phyloP scores from a whole-genome alignment of 2,329 filamentous ascomycete genomes.

The Cladosporium sp. region DNA sequence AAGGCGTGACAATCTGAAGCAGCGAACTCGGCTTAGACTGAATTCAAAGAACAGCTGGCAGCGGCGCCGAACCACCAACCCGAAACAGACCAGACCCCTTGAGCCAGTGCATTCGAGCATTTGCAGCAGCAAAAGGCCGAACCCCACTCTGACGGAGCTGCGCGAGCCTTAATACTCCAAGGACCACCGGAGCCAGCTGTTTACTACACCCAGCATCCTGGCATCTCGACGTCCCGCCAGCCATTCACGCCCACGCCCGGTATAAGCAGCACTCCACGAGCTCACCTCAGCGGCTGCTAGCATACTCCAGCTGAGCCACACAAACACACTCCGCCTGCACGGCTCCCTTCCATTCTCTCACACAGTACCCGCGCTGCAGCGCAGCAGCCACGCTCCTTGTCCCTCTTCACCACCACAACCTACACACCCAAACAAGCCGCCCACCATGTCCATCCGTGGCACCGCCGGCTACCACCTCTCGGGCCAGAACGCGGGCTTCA shows the following conservation, averaged over 20 bases:
- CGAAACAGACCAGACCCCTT: neutral
- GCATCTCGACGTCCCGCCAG: neutral
- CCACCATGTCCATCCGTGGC: slow-evolving; percentile 55
- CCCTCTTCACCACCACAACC: neutral
- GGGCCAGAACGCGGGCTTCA: slow-evolving; percentile 57
- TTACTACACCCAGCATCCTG: neutral
- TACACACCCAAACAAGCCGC: neutral
- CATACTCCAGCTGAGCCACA: neutral
- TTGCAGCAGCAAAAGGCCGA: neutral
- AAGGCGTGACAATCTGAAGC: slow-evolving; percentile 6
- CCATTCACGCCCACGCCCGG: neutral
- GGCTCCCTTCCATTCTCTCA: neutral
- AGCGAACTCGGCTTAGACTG: neutral
- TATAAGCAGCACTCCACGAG: neutral
- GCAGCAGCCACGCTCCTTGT: slow-evolving; percentile 1
- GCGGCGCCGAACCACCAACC: neutral
- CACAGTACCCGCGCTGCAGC: slow-evolving; percentile 6
- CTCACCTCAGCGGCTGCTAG: slow-evolving; percentile 3
- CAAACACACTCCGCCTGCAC: neutral
- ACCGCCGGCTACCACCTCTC: slow-evolving; percentile 74
- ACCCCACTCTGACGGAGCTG: neutral
- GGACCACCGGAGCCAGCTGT: neutral
- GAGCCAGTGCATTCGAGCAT: neutral
- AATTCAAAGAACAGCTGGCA: slow-evolving; percentile 4
- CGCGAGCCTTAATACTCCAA: neutral